phyloP scores from a whole-genome alignment of 768 basidiomycete species.

The Boletus subcaerulescens region DNA sequence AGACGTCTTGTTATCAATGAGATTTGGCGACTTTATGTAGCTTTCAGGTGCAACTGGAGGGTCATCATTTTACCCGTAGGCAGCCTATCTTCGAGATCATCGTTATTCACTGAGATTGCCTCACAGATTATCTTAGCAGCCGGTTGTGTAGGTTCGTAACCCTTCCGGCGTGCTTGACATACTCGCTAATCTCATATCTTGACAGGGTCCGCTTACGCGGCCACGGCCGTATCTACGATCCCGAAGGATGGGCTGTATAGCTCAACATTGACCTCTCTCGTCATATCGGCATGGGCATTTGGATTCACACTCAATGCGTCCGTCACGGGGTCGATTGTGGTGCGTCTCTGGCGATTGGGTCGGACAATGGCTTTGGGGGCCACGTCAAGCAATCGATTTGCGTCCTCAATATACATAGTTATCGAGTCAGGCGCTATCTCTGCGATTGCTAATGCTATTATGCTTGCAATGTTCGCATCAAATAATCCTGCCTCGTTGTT shows the following conservation, averaged over 20 bases:
- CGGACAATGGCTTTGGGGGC: neutral
- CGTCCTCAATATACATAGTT: neutral
- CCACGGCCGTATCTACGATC: neutral
- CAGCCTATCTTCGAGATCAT: neutral
- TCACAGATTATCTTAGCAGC: neutral
- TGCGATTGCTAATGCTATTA: too few species aligned
- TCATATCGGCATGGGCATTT: neutral
- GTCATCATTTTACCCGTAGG: constrained; percentile 1
- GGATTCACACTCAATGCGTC: neutral
- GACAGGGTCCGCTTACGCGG: neutral
- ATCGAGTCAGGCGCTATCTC: constrained; percentile 1
- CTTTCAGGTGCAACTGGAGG: neutral
- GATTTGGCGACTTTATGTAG: constrained; percentile 4
- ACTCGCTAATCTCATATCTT: neutral
- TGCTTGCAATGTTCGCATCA: neutral
- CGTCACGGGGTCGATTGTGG: neutral
- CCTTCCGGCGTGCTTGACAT: neutral
- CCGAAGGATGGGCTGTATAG: neutral
- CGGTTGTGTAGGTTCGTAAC: neutral
- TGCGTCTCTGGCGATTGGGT: neutral
- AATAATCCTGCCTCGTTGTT: neutral
- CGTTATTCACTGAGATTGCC: neutral
- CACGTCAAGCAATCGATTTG: neutral
- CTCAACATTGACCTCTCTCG: neutral
- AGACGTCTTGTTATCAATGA: neutral